These are phyloP conservation scores for Lachnellula arida DNA, from an alignment of 2,329 filamentous ascomycete genomes.

Conservation along the genomic window DNA sequence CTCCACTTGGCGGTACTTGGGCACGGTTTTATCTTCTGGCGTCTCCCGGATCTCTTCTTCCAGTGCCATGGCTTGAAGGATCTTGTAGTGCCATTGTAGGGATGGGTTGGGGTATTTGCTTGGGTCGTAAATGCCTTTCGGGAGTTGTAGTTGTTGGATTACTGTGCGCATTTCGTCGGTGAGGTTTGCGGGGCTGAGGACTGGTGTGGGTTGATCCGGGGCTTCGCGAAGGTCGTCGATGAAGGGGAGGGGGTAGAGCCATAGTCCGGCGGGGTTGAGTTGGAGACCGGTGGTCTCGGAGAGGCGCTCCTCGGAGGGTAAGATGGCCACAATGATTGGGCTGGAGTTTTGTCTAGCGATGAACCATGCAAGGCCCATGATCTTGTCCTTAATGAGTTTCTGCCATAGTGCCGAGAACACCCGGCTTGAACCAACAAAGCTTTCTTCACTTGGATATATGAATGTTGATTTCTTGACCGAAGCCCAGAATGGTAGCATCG, in stretches of 20 bases:
- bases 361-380: constrained; percentile 86
- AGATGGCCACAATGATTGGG: constrained; percentile 73
- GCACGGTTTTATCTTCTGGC: constrained; percentile 70
- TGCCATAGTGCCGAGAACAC: constrained; percentile 89
- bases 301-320: constrained; percentile 65
- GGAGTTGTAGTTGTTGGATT: constrained; percentile 71
- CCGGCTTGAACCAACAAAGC: constrained; percentile 83
- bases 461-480: constrained; percentile 83
- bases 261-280: constrained; percentile 75
- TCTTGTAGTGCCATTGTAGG: constrained; percentile 95
- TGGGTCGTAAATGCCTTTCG: constrained; percentile 79
- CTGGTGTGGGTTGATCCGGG: constrained; percentile 53
- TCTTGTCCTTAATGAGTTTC: constrained; percentile 74
- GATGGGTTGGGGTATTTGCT: constrained; percentile 85
- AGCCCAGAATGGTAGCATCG: constrained; percentile 73
- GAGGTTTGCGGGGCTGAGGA: constrained; percentile 62
- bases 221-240: constrained; percentile 80
- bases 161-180: constrained; percentile 79
- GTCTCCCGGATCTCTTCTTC: constrained; percentile 82
- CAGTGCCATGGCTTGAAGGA: constrained; percentile 84
- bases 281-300: constrained; percentile 64
- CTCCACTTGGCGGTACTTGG: constrained; percentile 80
- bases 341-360: constrained; percentile 75
- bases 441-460: constrained; percentile 89
- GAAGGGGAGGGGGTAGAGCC: constrained; percentile 83